Conservation (phyloP, 371 early-diverging fungal species). For the Syncephalastrum monosporum region DNA sequence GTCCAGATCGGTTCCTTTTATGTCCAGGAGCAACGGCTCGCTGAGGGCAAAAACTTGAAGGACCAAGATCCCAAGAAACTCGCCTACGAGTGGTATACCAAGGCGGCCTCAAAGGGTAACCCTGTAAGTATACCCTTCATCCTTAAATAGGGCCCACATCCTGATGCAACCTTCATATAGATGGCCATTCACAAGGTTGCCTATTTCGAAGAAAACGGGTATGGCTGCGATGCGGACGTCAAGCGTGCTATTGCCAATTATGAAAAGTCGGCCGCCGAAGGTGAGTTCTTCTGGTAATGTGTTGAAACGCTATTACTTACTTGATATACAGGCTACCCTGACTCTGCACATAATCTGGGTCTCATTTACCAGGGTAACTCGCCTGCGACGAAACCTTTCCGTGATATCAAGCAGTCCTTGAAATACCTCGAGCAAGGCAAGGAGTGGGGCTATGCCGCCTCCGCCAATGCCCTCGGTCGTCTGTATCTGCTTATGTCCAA, state of each 20-base stretch:
- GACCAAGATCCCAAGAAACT: constrained; percentile 49
- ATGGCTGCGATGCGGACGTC: constrained; percentile 42
- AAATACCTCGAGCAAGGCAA: constrained; percentile 52
- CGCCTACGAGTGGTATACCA: constrained; percentile 50
- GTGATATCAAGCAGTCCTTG: constrained; percentile 49
- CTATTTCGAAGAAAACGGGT: constrained; percentile 51
- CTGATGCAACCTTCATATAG: constrained; percentile 14
- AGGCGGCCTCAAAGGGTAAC: constrained; percentile 53
- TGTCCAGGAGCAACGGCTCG: constrained; percentile 54
- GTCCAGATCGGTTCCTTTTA: constrained; percentile 61
- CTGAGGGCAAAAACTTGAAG: constrained; percentile 47
- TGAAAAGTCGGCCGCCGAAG: constrained; percentile 50
- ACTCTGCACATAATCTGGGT: constrained; percentile 60
- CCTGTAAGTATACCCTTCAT: constrained; percentile 35
- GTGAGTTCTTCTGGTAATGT: constrained; percentile 17
- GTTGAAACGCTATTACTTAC: background rate
- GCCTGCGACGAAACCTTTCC: constrained; percentile 31
- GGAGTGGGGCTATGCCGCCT: constrained; percentile 55
- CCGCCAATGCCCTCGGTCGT: constrained; percentile 54
- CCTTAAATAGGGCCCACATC: background rate
- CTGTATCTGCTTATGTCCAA: constrained; percentile 52
- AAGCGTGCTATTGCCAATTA: constrained; percentile 52
- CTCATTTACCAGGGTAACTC: constrained; percentile 56
- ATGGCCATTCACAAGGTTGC: constrained; percentile 63
- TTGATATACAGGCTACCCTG: constrained; percentile 48